A percentile compares a stretch with the other conserved stretches of the same genome.
Evolutionary conservation across 805 yeast genomes (phyloP).

Genomic region (Candida loeiensis): DNA sequence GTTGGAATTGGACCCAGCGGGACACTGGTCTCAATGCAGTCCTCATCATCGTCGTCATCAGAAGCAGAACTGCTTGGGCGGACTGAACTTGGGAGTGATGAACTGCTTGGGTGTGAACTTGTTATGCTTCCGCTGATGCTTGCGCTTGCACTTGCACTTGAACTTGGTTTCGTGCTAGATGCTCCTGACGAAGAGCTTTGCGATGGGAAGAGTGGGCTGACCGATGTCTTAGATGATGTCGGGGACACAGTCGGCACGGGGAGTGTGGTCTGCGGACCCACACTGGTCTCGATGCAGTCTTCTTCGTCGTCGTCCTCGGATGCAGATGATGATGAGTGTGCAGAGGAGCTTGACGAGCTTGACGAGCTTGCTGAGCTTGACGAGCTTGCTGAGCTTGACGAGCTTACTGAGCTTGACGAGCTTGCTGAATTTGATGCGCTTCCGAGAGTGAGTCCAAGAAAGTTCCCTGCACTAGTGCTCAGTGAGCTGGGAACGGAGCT

Average conservation of each 20-base stretch:
- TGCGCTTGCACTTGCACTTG: not conserved
- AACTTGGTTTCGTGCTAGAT: conserved; percentile 8
- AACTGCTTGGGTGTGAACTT: too few relatives aligned
- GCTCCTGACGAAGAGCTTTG: not conserved
- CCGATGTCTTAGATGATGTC: not conserved
- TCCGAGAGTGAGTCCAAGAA: not conserved
- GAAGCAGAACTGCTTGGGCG: not conserved
- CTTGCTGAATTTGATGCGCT: not conserved
- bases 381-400: too few relatives aligned
- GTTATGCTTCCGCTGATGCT: too few relatives aligned
- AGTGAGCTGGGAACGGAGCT: not conserved
- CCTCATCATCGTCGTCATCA: conserved; percentile 16
- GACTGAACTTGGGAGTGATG: not conserved
- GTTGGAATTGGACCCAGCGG: conserved; percentile 1
- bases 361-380: too few relatives aligned
- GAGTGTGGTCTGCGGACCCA: not conserved
- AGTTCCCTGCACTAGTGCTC: not conserved
- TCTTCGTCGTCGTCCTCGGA: conserved; percentile 8
- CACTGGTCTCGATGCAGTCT: conserved; percentile 4
- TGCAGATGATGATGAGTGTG: too few relatives aligned
- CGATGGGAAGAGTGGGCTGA: not conserved
- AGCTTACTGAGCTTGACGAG: too few relatives aligned
- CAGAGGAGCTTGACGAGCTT: too few relatives aligned
- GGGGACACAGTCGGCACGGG: not conserved
- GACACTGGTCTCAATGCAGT: conserved; percentile 6